phyloP scores from a whole-genome alignment of 2,329 filamentous ascomycete species.

The Fusarium illudens region DNA sequence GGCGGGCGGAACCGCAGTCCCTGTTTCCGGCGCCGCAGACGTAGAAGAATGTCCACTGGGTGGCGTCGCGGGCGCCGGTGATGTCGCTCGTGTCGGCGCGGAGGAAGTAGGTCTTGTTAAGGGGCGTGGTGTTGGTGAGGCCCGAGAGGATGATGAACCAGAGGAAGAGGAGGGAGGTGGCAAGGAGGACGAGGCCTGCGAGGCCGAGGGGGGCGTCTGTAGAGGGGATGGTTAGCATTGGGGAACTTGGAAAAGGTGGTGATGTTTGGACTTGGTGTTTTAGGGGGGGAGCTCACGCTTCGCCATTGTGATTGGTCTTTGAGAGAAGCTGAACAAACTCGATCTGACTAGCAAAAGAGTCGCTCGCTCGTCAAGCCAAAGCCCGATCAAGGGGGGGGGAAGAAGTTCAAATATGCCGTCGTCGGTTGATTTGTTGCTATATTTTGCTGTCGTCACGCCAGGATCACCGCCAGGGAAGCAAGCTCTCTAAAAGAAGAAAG shows the following conservation, averaged over 20 bases:
- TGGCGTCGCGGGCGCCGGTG: constrained; percentile 68
- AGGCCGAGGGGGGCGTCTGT: constrained; percentile 54
- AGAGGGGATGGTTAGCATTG: constrained; percentile 5
- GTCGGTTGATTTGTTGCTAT: constrained; percentile 19
- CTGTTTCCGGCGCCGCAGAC: constrained; percentile 73
- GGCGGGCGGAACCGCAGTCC: constrained; percentile 69
- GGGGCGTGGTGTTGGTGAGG: constrained; percentile 58
- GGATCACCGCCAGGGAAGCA: constrained; percentile 21
- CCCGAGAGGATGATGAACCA: constrained; percentile 68
- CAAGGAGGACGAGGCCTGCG: constrained; percentile 58
- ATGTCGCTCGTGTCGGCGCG: constrained; percentile 79
- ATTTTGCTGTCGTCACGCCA: constrained; percentile 34
- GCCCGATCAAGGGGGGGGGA: background rate
- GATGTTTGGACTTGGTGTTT: background rate
- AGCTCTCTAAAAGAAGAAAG: constrained; percentile 22
- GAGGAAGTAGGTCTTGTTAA: constrained; percentile 86
- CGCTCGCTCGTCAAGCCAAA: background rate
- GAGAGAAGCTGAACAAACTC: background rate
- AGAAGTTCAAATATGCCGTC: background rate
- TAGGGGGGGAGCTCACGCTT: constrained; percentile 31
- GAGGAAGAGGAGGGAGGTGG: constrained; percentile 61
- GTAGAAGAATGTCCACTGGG: constrained; percentile 93
- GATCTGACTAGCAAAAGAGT: background rate
- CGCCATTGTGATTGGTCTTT: constrained; percentile 25
- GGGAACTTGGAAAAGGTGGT: background rate